Base-by-base conservation (phyloP, 441 rosid species). In the Pelargonium citronellum region DNA sequence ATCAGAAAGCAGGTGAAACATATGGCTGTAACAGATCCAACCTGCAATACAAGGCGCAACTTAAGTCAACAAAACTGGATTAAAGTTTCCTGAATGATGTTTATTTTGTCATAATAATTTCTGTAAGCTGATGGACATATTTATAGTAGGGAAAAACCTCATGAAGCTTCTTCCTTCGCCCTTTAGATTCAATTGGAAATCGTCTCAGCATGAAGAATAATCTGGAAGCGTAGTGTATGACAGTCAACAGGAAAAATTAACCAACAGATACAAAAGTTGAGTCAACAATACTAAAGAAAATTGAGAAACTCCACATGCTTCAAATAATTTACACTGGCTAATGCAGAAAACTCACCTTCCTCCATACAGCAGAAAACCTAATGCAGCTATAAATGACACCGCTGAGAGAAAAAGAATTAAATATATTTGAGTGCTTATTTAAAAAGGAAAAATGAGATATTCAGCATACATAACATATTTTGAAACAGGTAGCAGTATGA, bases 101-200 rank as follows among this genome's bases (percentile, higher is more conserved):
- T 51, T 12, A 6, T 51, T 51, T 51, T 13, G 6, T 51, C 16
- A 51, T n/a, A 51, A 51, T 51, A n/a, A 5, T 1, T 51, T 51
- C 5, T n/a, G 58, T 51, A 51, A 51, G 58, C 58, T 51, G 7
- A n/a, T 51, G 15, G 16, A 37, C 6, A 37, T 5, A 37, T 5
- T 37, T 37, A 37, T 37, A 37, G 41, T 5, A 51, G 16, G 17
- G 17, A 63, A 73, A 71, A 80, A 93, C 98, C 98, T 93, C 98
- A n/a, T 87, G 84, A 69, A 93, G 97, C 76, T 93, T 93, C 87
- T 89, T 93, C 79, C 90, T 84, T 76, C 98, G 87, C 70, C 98
- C 96, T 82, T 87, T 89, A 68, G 98, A 93, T 80, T 91, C 98
- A 24, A 91, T 87, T 7, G 98, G 97, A 80, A 91, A 91, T 49